Evolutionary conservation across 106 monocot species (phyloP).

Genomic region (Allium cepa): DNA sequence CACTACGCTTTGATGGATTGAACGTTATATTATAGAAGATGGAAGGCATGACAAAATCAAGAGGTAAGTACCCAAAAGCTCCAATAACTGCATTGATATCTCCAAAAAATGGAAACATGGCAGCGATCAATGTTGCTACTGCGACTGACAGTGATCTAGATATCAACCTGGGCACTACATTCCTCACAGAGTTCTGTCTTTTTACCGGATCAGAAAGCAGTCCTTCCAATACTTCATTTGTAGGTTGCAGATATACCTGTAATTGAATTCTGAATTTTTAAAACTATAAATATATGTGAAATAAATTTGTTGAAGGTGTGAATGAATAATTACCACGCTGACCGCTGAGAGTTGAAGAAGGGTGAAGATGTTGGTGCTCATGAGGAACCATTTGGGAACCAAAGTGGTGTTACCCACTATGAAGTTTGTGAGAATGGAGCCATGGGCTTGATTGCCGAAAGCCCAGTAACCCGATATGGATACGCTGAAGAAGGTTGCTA

Average conservation of each 20-base stretch:
- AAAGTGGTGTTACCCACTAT: conserved; percentile 18
- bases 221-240: conserved; percentile 78
- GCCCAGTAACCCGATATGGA: conserved; percentile 88
- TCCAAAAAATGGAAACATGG: conserved; percentile 97
- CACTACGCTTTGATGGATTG: conserved; percentile 39
- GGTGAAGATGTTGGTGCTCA: conserved; percentile 48
- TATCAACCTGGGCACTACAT: conserved; percentile 61
- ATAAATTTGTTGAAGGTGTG: too few species aligned
- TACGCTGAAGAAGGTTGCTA: conserved; percentile 67
- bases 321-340: conserved; percentile 40
- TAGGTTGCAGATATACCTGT: conserved; percentile 86
- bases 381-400: conserved; percentile 59
- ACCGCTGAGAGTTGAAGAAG: conserved; percentile 88
- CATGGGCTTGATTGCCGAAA: conserved; percentile 61
- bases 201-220: conserved; percentile 49
- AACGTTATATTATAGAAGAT: conserved; percentile 82
- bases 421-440: conserved; percentile 66
- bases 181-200: conserved; percentile 56
- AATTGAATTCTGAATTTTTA: neutral
- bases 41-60: conserved; percentile 73
- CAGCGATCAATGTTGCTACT: conserved; percentile 48
- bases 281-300: neutral
- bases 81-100: conserved; percentile 82
- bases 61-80: conserved; percentile 82
- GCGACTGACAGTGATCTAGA: conserved; percentile 54